These are phyloP conservation scores for Astrephomene gubernaculifera DNA, from an alignment of 139 green algal genomes.

Conservation along the genomic window DNA sequence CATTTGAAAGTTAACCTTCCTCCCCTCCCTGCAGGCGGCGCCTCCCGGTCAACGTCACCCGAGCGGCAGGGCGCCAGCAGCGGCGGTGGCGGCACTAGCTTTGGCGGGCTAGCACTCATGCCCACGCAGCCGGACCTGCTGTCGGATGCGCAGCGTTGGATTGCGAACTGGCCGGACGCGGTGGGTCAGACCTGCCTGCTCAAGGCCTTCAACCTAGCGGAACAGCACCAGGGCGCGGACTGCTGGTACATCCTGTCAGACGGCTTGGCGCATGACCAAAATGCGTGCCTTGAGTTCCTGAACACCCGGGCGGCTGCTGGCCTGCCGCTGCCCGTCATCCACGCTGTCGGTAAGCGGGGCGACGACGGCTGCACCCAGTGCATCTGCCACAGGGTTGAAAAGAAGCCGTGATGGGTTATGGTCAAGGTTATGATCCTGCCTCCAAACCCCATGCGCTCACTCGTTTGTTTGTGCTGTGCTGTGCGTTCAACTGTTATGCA, in stretches of 20 bases:
- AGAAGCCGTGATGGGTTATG: too few species aligned
- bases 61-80: not conserved
- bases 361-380: too few species aligned
- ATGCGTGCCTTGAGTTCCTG: conserved; percentile 57
- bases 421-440: too few species aligned
- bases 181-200: conserved; percentile 54
- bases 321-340: conserved; percentile 60
- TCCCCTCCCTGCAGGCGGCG: not conserved
- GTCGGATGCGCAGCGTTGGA: conserved; percentile 67
- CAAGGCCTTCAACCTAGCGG: conserved; percentile 48
- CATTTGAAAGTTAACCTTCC: too few species aligned
- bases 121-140: conserved; percentile 61
- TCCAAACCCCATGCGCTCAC: too few species aligned
- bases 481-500: conserved; percentile 35
- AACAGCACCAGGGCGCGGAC: conserved; percentile 56
- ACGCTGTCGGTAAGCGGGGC: conserved; percentile 56
- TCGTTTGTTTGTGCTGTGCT: too few species aligned
- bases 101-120: conserved; percentile 44
- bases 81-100: not conserved
- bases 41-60: not conserved
- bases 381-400: too few species aligned
- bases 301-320: not conserved
- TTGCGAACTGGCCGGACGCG: conserved; percentile 75
- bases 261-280: conserved; percentile 65
- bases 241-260: conserved; percentile 71